Evolutionary conservation across 345 rosid species (phyloP).

Genomic region (Clausena lansium): DNA sequence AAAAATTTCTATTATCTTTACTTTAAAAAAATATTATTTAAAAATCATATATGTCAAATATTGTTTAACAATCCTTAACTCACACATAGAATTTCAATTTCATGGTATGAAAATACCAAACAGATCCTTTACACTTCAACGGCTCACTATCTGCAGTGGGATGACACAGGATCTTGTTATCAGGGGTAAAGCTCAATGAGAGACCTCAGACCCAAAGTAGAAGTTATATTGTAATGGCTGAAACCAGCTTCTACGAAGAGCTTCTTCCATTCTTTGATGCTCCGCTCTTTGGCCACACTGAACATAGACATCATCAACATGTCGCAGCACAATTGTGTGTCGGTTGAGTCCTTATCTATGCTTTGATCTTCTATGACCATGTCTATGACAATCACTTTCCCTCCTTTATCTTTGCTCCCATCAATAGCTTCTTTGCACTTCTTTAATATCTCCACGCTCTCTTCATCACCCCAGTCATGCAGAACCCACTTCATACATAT

Average conservation of each 20-base stretch:
- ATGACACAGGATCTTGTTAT: too few relatives aligned
- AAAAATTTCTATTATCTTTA: too few relatives aligned
- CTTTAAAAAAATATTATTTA: too few relatives aligned
- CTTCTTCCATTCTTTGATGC: conserved; percentile 36
- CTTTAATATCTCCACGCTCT: background rate
- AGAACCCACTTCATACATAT: background rate
- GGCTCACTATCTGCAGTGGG: too few relatives aligned
- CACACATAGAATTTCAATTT: too few relatives aligned
- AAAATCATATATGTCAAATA: too few relatives aligned
- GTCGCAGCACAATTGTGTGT: conserved; percentile 40
- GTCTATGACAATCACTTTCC: background rate
- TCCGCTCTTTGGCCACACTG: conserved; percentile 33
- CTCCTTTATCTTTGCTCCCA: background rate
- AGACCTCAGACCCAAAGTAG: conserved; percentile 37
- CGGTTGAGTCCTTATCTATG: conserved; percentile 4
- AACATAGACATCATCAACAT: conserved; percentile 33
- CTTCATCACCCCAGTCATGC: background rate
- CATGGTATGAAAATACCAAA: too few relatives aligned
- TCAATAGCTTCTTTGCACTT: background rate
- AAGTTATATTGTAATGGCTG: conserved; percentile 31
- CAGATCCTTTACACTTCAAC: too few relatives aligned
- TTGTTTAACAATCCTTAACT: too few relatives aligned
- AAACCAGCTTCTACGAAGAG: conserved; percentile 42
- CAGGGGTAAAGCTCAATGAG: conserved; percentile 1
- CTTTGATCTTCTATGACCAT: background rate